Percentiles rank a stretch among this genome's conserved stretches.
phyloP scores from a whole-genome alignment of 495 filamentous ascomycete genomes.

The Jackrogersella minutella region DNA sequence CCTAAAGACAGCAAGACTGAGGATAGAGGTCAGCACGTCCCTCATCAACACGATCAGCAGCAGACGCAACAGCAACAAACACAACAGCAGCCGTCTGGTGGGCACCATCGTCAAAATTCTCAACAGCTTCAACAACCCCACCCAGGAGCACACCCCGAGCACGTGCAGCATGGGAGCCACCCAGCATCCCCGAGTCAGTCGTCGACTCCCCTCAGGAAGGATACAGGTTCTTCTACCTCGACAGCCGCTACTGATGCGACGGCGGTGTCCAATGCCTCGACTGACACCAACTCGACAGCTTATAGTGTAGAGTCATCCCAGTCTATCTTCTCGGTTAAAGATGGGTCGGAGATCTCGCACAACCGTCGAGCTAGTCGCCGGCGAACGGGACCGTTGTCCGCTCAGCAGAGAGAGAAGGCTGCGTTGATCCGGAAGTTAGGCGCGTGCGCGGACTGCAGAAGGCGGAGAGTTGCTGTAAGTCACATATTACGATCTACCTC shows the following conservation, averaged over 20 bases:
- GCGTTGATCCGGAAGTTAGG: conserved; percentile 60
- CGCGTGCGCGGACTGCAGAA: conserved; percentile 57
- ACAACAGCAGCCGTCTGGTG: conserved; percentile 24
- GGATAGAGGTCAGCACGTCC: conserved; percentile 46
- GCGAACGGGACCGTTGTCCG: conserved; percentile 57
- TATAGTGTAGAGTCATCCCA: conserved; percentile 57
- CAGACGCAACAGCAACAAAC: conserved; percentile 37
- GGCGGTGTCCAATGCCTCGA: conserved; percentile 47
- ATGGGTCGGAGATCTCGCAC: conserved; percentile 55
- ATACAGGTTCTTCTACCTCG: conserved; percentile 57
- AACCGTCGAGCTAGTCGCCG: conserved; percentile 56
- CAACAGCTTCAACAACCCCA: conserved; percentile 41
- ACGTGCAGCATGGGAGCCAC: conserved; percentile 46
- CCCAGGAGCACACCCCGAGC: conserved; percentile 42
- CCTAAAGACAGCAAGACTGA: conserved; percentile 53
- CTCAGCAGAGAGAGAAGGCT: conserved; percentile 56
- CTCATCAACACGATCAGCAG: conserved; percentile 44
- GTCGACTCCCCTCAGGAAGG: conserved; percentile 55
- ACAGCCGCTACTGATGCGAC: conserved; percentile 51
- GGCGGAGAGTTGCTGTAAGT: conserved; percentile 60
- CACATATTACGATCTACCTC: conserved; percentile 24
- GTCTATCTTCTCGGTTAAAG: conserved; percentile 58
- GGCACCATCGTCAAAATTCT: conserved; percentile 37
- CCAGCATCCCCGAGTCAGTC: conserved; percentile 46
- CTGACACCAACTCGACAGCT: conserved; percentile 51